Conservation (phyloP, 1,284 basidiomycete species). For the Tilletia indica region DNA sequence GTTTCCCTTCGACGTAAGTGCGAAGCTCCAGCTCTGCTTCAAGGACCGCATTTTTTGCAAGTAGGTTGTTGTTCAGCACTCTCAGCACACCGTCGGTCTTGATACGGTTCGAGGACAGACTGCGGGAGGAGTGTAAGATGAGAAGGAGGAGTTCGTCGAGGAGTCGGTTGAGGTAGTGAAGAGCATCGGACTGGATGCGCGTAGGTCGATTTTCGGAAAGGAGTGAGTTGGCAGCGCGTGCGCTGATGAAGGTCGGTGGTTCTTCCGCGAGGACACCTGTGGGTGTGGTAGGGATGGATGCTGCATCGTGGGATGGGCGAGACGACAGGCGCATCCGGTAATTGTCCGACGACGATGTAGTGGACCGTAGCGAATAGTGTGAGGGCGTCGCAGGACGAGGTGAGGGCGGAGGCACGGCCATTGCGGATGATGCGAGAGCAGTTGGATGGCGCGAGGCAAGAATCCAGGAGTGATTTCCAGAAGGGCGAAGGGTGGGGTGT, state of each 20-base stretch:
- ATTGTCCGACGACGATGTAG: too few species aligned
- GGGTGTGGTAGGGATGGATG: constrained; percentile 2
- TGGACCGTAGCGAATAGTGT: too few species aligned
- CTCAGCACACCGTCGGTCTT: constrained; percentile 47
- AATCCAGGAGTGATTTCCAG: too few species aligned
- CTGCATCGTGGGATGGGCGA: background rate
- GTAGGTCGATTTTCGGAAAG: constrained; percentile 47
- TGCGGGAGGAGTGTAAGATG: constrained; percentile 42
- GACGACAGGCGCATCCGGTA: too few species aligned
- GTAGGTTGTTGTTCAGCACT: constrained; percentile 41
- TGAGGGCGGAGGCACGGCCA: background rate
- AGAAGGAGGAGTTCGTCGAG: constrained; percentile 47
- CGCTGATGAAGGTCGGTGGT: constrained; percentile 34
- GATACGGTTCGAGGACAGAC: constrained; percentile 48
- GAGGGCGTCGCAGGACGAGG: background rate
- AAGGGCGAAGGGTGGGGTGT: too few species aligned
- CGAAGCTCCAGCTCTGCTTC: constrained; percentile 50
- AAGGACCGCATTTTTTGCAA: constrained; percentile 49
- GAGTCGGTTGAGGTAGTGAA: constrained; percentile 39
- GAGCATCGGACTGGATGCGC: constrained; percentile 45
- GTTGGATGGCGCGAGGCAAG: too few species aligned
- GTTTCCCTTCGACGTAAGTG: constrained; percentile 42
- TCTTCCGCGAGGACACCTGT: constrained; percentile 4
- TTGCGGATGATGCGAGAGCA: too few species aligned
- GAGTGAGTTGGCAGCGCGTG: constrained; percentile 44